phyloP scores from a whole-genome alignment of 106 monocot species.

The Phalaenopsis equestris region DNA sequence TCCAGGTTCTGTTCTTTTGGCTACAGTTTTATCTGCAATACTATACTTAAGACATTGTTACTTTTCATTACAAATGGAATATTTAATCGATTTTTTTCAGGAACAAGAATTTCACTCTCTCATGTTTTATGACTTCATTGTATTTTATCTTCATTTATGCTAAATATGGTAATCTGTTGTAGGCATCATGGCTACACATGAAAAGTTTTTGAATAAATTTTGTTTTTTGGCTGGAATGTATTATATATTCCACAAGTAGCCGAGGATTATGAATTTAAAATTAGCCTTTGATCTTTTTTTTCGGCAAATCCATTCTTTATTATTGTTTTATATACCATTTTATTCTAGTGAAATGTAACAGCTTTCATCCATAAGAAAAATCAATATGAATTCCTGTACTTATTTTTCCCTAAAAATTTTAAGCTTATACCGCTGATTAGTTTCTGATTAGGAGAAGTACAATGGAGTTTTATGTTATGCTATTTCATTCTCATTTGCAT shows the following conservation, averaged over 20 bases:
- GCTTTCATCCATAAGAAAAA: not conserved
- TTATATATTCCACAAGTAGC: not conserved
- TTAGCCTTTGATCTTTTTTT: not conserved
- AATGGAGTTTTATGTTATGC: not conserved
- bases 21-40: not conserved
- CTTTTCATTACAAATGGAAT: not conserved
- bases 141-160: not conserved
- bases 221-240: not conserved
- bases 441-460: not conserved
- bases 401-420: not conserved
- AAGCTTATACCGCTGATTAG: not conserved
- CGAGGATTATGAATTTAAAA: not conserved
- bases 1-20: slow-evolving; percentile 1
- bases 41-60: not conserved
- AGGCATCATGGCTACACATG: not conserved
- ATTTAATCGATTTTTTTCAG: not conserved
- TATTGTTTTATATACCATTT: not conserved
- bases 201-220: not conserved
- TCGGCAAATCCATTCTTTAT: not conserved
- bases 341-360: not conserved
- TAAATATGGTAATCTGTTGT: not conserved
- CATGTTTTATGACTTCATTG: not conserved
- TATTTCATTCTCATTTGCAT: not conserved
- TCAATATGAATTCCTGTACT: not conserved
- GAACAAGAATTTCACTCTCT: not conserved